These are phyloP conservation scores for Kodamaea fungicola DNA, from an alignment of 1,139 yeast genomes.

Conservation along the genomic window DNA sequence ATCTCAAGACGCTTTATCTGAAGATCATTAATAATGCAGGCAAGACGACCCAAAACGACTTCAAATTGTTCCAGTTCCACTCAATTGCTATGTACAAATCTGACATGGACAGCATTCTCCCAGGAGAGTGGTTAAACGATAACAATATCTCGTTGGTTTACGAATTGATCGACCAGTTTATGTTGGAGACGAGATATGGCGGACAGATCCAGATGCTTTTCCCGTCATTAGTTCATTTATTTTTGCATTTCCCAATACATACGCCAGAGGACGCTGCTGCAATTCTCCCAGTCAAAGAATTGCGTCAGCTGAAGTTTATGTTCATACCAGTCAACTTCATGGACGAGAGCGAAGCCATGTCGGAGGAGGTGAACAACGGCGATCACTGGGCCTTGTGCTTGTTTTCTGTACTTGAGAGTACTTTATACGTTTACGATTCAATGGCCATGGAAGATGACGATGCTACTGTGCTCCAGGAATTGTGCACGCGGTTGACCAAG, in stretches of 20 bases:
- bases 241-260: constrained; percentile 33
- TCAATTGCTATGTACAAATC: constrained; percentile 39
- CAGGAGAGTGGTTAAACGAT: constrained; percentile 74
- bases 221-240: constrained; percentile 40
- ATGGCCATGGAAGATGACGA: constrained; percentile 25
- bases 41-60: constrained; percentile 14
- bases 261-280: constrained; percentile 20
- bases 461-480: constrained; percentile 18
- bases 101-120: constrained; percentile 35
- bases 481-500: constrained; percentile 23
- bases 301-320: constrained; percentile 30
- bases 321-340: constrained; percentile 41
- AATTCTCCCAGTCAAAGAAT: constrained; percentile 31
- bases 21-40: constrained; percentile 13
- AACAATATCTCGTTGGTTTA: constrained; percentile 62
- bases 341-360: constrained; percentile 27
- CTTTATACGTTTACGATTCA: constrained; percentile 38
- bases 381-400: constrained; percentile 46
- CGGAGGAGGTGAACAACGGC: constrained; percentile 35
- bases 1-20: constrained; percentile 20
- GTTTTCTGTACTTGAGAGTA: constrained; percentile 27
- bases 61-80: constrained; percentile 35
- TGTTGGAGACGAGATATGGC: constrained; percentile 12
- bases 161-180: constrained; percentile 42
- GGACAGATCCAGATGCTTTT: constrained; percentile 30